Conservation (phyloP, 78 protist species). For the Neovahlkampfia damariscottae region DNA sequence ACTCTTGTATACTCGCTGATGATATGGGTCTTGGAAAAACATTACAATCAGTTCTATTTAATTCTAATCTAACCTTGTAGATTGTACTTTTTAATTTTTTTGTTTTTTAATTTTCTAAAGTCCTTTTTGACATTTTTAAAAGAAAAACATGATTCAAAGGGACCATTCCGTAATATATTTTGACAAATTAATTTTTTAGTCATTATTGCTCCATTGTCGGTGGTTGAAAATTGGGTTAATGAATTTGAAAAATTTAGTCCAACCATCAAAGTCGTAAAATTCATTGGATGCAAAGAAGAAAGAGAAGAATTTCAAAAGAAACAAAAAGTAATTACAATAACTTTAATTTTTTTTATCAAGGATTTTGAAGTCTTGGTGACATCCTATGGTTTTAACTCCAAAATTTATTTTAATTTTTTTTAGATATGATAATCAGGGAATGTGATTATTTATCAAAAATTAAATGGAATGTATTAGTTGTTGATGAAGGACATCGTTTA, state of each 20-base stretch:
- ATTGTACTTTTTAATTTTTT: no score
- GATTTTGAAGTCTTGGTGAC: not conserved
- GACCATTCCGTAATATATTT: no score
- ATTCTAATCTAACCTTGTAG: no score
- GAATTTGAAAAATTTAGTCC: constrained; percentile 87
- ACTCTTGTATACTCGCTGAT: no score
- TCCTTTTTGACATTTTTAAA: no score
- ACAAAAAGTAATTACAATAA: not conserved
- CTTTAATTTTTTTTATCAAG: not conserved
- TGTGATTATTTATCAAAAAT: constrained; percentile 3
- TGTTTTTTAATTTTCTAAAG: no score
- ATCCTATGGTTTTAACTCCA: not conserved
- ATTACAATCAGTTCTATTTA: no score
- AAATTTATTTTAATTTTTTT: not conserved
- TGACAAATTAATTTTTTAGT: constrained; percentile 84
- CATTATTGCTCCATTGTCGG: constrained; percentile 91
- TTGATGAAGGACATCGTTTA: constrained; percentile 65
- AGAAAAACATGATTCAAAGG: no score
- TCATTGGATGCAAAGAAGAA: constrained; percentile 54
- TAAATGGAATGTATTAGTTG: constrained; percentile 22
- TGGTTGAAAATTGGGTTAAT: constrained; percentile 80
- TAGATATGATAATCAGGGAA: not conserved
- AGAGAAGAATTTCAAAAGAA: constrained; percentile 17
- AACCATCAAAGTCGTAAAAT: constrained; percentile 12
- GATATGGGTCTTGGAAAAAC: no score